Percentiles rank a stretch among this genome's conserved stretches.
These are phyloP conservation scores for Apiotrichum domesticum DNA, from an alignment of 1,284 basidiomycete genomes.

Conservation along the genomic window DNA sequence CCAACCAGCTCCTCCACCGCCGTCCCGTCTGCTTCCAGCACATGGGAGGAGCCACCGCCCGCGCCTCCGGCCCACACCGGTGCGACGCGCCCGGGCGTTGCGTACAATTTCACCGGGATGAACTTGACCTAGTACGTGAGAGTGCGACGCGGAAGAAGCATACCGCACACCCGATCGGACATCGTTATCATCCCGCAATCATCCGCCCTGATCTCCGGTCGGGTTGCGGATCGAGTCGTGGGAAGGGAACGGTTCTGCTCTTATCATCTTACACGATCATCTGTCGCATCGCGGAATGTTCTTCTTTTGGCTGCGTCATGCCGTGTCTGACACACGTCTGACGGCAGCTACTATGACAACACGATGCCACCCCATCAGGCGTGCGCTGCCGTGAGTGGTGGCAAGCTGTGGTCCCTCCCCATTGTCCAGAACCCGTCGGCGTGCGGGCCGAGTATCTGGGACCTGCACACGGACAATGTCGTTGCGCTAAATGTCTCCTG, in stretches of 20 bases:
- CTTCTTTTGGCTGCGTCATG: too few species aligned
- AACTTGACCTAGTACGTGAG: constrained; percentile 16
- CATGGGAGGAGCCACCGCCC: background rate
- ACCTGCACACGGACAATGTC: constrained; percentile 7
- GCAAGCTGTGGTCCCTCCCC: constrained; percentile 6
- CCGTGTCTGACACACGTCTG: too few species aligned
- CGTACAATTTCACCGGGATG: constrained; percentile 11
- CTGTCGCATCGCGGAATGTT: too few species aligned
- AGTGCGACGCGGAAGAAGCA: too few species aligned
- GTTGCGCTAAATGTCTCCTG: constrained; percentile 17
- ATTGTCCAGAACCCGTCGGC: constrained; percentile 7
- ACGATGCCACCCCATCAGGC: background rate
- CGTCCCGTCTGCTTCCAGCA: background rate
- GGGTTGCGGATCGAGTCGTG: too few species aligned
- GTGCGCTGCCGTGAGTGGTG: constrained; percentile 7
- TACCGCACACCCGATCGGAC: too few species aligned
- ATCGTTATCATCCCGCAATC: too few species aligned
- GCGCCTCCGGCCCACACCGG: background rate
- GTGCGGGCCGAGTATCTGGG: constrained; percentile 9
- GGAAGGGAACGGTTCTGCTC: too few species aligned
- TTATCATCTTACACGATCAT: too few species aligned
- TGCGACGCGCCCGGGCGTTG: background rate
- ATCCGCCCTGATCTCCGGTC: too few species aligned
- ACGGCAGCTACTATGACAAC: constrained; percentile 19
- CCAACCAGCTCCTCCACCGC: background rate